Conservation (phyloP, 2,329 filamentous ascomycete genomes). For the Aspergillus sp. region DNA sequence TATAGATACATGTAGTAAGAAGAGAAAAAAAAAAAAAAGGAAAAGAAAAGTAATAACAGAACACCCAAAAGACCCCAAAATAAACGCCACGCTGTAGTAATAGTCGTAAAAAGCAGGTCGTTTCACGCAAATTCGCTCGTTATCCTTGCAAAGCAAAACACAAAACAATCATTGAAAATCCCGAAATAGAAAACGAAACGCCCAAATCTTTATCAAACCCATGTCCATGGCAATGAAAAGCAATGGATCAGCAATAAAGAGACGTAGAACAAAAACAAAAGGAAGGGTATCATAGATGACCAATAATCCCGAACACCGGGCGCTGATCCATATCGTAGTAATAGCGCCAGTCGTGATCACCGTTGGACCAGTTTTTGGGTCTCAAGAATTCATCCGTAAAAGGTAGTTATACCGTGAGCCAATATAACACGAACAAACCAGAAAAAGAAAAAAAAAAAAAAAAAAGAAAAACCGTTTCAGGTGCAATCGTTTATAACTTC, state of each 20-base stretch:
- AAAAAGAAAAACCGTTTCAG: slow-evolving; percentile 3
- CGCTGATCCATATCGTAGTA: slow-evolving; percentile 16
- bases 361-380: slow-evolving; percentile 9
- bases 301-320: slow-evolving; percentile 23
- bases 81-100: not conserved
- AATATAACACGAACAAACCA: slow-evolving; percentile 7
- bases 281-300: slow-evolving; percentile 34
- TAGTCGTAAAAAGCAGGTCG: not conserved
- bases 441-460: slow-evolving; percentile 7
- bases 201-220: slow-evolving; percentile 2
- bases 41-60: not conserved
- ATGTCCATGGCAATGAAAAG: slow-evolving; percentile 6
- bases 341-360: slow-evolving; percentile 22
- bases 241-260: not conserved
- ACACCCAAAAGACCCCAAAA: not conserved
- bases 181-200: slow-evolving; percentile 3
- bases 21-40: not conserved
- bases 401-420: not conserved
- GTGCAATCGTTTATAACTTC: slow-evolving; percentile 31
- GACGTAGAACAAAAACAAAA: slow-evolving; percentile 5
- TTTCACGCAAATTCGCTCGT: not conserved
- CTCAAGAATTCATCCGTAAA: not conserved
- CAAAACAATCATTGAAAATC: not conserved
- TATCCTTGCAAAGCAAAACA: not conserved
- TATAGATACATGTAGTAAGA: slow-evolving; percentile 8